These are phyloP conservation scores for Ligustrum vulgare DNA, from an alignment of 257 asterid species.

Conservation along the genomic window DNA sequence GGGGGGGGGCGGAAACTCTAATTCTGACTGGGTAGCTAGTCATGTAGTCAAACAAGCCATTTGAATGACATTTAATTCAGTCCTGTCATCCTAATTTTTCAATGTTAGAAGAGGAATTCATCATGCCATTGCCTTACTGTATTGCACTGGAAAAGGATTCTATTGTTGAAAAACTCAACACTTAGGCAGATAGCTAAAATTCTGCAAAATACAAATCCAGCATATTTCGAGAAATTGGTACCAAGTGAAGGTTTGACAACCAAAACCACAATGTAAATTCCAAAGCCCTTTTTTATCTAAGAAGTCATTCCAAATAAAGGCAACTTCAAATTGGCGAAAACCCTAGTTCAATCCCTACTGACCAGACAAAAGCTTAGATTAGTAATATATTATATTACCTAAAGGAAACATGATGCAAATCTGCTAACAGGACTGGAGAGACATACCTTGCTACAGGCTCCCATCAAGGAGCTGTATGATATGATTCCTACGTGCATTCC, in stretches of 20 bases:
- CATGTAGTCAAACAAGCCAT: neutral
- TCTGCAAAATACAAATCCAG: neutral
- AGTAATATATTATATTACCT: constrained; percentile 14
- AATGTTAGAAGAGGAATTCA: neutral
- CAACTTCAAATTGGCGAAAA: neutral
- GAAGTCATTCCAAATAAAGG: neutral
- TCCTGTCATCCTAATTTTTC: neutral
- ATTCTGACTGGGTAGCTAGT: neutral
- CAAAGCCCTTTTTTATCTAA: neutral
- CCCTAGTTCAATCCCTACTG: constrained; percentile 15
- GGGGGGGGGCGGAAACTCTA: neutral
- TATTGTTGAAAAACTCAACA: neutral
- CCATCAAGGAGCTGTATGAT: constrained; percentile 97
- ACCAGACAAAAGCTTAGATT: constrained; percentile 18
- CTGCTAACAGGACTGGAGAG: constrained; percentile 3
- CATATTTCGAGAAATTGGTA: neutral
- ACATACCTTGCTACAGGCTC: constrained; percentile 95
- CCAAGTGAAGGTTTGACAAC: neutral
- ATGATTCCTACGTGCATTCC: constrained; percentile 78
- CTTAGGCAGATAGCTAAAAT: neutral
- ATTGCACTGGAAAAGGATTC: neutral
- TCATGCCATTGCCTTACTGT: neutral
- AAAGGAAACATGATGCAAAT: constrained; percentile 7
- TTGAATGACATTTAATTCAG: neutral
- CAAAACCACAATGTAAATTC: neutral